phyloP scores from a whole-genome alignment of 2,329 filamentous ascomycete genomes.

The Verruconis gallopava region DNA sequence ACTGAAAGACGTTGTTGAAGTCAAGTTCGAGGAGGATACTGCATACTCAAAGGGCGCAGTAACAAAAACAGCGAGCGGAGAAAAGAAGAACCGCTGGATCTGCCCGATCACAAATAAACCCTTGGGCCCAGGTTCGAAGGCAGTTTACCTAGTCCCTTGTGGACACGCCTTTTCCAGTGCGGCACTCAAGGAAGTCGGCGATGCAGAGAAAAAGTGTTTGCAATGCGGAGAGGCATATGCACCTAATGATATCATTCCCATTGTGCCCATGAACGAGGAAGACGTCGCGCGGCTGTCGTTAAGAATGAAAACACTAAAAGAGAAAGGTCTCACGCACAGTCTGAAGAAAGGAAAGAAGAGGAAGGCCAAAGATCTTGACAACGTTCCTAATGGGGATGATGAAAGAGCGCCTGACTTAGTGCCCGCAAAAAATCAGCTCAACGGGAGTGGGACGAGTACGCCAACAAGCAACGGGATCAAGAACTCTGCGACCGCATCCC shows the following conservation, averaged over 20 bases:
- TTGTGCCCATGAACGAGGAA: constrained; percentile 56
- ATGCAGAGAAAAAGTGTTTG: constrained; percentile 48
- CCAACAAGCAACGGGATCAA: constrained; percentile 59
- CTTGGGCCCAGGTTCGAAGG: constrained; percentile 63
- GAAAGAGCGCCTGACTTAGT: constrained; percentile 13
- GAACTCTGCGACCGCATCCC: constrained; percentile 69
- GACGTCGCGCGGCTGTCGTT: constrained; percentile 57
- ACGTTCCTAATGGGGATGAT: constrained; percentile 16
- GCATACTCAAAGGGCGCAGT: constrained; percentile 21
- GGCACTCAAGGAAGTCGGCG: constrained; percentile 67
- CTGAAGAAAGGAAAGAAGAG: constrained; percentile 76
- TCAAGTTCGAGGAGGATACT: constrained; percentile 54
- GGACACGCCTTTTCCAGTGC: constrained; percentile 87
- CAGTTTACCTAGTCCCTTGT: constrained; percentile 86
- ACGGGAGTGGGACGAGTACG: constrained; percentile 21
- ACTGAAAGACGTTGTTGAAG: constrained; percentile 73
- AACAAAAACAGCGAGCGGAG: constrained; percentile 29
- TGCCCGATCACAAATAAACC: constrained; percentile 84
- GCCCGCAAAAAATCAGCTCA: constrained; percentile 6
- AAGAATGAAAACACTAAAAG: constrained; percentile 54
- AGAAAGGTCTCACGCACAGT: constrained; percentile 67
- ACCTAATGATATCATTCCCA: constrained; percentile 64
- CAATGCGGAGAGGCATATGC: constrained; percentile 64
- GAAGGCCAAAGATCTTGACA: constrained; percentile 48
- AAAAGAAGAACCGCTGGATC: constrained; percentile 47